Conservation (phyloP, 2,329 filamentous ascomycete genomes). For the Endothia cerciana region DNA sequence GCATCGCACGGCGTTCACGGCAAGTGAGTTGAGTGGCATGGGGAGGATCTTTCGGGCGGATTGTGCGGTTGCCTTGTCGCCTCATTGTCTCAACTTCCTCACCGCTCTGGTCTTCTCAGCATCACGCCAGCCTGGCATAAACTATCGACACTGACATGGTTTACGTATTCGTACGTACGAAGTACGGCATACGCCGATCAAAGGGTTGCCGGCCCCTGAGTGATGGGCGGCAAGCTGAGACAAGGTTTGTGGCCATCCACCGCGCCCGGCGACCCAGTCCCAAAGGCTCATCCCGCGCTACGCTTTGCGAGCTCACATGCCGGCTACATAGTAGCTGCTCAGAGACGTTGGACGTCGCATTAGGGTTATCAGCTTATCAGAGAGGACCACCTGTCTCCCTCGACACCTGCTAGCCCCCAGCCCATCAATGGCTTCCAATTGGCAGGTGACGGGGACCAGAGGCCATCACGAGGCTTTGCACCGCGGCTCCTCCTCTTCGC, state of each 20-base stretch:
- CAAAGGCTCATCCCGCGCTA: background rate
- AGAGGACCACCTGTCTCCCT: background rate
- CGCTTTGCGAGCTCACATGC: background rate
- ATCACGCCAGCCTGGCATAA: background rate
- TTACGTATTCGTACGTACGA: background rate
- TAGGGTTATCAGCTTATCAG: conserved; percentile 21
- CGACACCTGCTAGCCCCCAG: background rate
- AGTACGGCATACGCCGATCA: conserved; percentile 1
- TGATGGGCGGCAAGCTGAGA: conserved; percentile 28
- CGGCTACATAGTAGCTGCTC: conserved; percentile 1
- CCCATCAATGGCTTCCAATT: background rate
- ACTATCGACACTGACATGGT: background rate
- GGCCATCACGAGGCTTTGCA: conserved; percentile 7
- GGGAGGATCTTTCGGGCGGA: background rate
- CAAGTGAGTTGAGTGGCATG: background rate
- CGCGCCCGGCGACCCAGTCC: background rate
- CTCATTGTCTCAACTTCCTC: conserved; percentile 1
- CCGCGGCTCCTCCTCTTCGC: conserved; percentile 7
- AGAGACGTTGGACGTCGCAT: conserved; percentile 17
- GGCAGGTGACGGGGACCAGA: background rate
- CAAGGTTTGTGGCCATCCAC: conserved; percentile 21
- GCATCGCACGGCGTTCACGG: background rate
- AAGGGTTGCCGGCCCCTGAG: conserved; percentile 15
- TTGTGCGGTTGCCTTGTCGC: conserved; percentile 5
- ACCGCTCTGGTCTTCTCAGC: background rate